Conservation (phyloP, 148 eudicot species). For the Nepenthes gracilis region DNA sequence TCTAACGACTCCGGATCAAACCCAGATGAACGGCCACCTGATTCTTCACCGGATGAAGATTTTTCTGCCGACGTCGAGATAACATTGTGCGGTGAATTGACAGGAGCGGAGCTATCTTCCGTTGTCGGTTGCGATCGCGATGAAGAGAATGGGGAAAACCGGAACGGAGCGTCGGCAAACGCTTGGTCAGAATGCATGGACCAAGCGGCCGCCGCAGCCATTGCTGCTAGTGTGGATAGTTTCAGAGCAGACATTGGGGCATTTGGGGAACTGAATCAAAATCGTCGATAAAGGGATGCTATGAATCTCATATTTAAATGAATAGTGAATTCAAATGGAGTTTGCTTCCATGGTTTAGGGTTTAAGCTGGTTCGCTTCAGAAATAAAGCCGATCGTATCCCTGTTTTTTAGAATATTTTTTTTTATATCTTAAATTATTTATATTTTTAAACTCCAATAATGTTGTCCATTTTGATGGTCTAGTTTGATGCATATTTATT, state of each 20-base stretch:
- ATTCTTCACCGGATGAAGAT: slow-evolving; percentile 29
- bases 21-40: slow-evolving; percentile 27
- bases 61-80: slow-evolving; percentile 4
- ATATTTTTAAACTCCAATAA: no score
- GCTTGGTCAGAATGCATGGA: slow-evolving; percentile 22
- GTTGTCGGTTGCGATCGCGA: slow-evolving; percentile 5
- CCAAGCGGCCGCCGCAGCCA: slow-evolving; percentile 32
- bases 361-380: not conserved
- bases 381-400: no score
- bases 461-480: no score
- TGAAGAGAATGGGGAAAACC: slow-evolving; percentile 42
- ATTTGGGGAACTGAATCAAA: not conserved
- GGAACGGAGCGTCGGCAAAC: slow-evolving; percentile 46
- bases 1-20: slow-evolving; percentile 72
- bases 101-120: slow-evolving; percentile 1
- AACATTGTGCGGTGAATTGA: slow-evolving; percentile 12
- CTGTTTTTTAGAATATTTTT: no score
- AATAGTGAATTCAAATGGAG: not conserved
- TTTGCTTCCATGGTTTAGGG: not conserved
- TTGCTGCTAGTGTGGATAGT: slow-evolving; percentile 30
- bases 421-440: no score
- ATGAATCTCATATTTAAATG: not conserved
- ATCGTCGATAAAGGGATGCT: no score
- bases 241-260: slow-evolving; percentile 35
- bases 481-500: no score